Evolutionary conservation across 169 alveolate genomes (phyloP).

Genomic region (Eimeria necatrix): DNA sequence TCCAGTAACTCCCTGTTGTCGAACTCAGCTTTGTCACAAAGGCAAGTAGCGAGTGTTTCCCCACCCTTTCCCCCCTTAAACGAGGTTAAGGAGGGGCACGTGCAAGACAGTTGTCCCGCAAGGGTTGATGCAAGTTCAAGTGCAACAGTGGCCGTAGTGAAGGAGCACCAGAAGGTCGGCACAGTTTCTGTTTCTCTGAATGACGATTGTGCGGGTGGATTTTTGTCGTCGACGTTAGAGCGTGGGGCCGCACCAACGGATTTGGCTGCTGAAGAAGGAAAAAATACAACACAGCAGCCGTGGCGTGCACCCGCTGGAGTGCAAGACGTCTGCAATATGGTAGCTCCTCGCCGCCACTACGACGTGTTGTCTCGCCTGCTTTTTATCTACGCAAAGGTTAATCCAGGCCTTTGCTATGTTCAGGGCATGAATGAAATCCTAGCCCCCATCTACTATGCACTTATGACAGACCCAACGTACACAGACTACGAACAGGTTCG

Average conservation of each 20-base stretch:
- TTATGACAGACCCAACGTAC: slow-evolving; percentile 81
- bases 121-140: too few species aligned
- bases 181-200: too few species aligned
- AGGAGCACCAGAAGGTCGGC: too few species aligned
- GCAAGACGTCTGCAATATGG: slow-evolving; percentile 81
- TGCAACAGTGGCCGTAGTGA: too few species aligned
- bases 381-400: slow-evolving; percentile 90
- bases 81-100: background rate
- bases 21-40: slow-evolving; percentile 5
- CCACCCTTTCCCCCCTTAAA: background rate
- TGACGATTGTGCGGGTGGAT: too few species aligned
- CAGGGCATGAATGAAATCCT: slow-evolving; percentile 95
- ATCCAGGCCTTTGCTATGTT: slow-evolving; percentile 86
- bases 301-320: slow-evolving; percentile 82
- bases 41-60: background rate
- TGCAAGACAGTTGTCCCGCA: too few species aligned
- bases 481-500: slow-evolving; percentile 78
- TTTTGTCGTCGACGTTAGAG: background rate
- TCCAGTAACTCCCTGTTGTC: background rate
- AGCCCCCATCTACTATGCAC: slow-evolving; percentile 89
- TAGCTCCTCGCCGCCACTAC: slow-evolving; percentile 80
- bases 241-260: background rate
- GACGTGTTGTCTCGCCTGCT: slow-evolving; percentile 89
- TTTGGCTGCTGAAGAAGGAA: background rate
- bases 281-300: slow-evolving; percentile 65